phyloP scores from a whole-genome alignment of 169 alveolate genomes.

The Plasmodium reichenowi region DNA sequence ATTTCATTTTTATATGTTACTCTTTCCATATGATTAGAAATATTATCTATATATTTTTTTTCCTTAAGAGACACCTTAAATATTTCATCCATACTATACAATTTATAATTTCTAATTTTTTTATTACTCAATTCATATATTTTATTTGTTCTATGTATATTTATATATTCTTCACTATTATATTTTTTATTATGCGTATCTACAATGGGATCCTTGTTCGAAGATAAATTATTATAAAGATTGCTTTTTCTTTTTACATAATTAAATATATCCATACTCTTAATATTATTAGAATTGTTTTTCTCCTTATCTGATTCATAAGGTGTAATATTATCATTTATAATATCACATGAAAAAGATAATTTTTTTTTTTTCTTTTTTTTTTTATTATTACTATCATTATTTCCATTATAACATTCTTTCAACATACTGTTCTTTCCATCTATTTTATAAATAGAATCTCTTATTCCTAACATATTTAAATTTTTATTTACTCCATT shows the following conservation, averaged over 20 bases:
- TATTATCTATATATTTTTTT: no score
- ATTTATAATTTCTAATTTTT: neutral
- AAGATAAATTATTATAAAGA: neutral
- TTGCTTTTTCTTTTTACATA: neutral
- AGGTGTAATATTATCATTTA: neutral
- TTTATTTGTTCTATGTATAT: neutral
- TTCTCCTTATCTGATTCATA: neutral
- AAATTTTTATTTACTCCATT: no score
- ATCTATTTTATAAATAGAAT: no score
- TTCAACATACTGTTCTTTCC: no score
- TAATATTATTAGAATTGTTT: neutral
- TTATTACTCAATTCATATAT: neutral
- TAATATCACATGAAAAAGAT: neutral
- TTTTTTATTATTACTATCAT: neutral
- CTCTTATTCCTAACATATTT: no score
- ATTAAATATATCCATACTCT: neutral
- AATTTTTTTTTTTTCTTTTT: neutral
- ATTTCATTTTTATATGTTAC: neutral
- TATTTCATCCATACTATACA: conserved; percentile 2
- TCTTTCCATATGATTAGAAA: neutral
- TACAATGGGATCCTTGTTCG: no score
- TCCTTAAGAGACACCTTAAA: neutral
- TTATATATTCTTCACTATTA: neutral
- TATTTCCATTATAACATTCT: no score
- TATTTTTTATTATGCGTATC: no score